Conservation (phyloP, 1,139 yeast genomes). For the Pichia sp. region DNA sequence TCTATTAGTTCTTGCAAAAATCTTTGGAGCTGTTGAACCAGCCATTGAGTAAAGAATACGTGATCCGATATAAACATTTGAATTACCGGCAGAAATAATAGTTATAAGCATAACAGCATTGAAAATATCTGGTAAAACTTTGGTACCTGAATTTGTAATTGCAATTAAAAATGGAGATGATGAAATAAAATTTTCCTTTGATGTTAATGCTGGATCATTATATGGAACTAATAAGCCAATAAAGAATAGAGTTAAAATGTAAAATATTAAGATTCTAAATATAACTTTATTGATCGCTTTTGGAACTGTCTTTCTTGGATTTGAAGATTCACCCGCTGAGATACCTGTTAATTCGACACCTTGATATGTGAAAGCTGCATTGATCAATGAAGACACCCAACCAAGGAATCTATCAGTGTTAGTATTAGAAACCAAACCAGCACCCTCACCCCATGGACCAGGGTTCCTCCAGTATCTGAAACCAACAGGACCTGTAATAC, state of each 20-base stretch:
- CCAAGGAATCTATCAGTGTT: slow-evolving; percentile 56
- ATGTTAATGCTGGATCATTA: slow-evolving; percentile 44
- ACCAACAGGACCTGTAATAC: slow-evolving; percentile 52
- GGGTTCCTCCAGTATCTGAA: slow-evolving; percentile 92
- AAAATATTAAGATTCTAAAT: slow-evolving; percentile 73
- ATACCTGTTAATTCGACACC: slow-evolving; percentile 83
- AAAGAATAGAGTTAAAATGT: slow-evolving; percentile 72
- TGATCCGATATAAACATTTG: slow-evolving; percentile 75
- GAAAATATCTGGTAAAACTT: slow-evolving; percentile 61
- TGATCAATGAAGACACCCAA: slow-evolving; percentile 49
- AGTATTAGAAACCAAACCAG: slow-evolving; percentile 35
- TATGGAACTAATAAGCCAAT: slow-evolving; percentile 80
- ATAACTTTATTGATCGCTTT: slow-evolving; percentile 79
- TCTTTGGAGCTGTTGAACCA: slow-evolving; percentile 54
- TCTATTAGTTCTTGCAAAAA: slow-evolving; percentile 46
- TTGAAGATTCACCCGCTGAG: slow-evolving; percentile 81
- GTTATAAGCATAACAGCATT: slow-evolving; percentile 69
- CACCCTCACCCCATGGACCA: slow-evolving; percentile 72
- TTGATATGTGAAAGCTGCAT: slow-evolving; percentile 73
- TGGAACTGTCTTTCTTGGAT: slow-evolving; percentile 80
- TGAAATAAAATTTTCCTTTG: slow-evolving; percentile 31
- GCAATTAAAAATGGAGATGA: slow-evolving; percentile 52
- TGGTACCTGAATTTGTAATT: slow-evolving; percentile 64
- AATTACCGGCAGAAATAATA: slow-evolving; percentile 73
- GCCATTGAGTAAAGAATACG: slow-evolving; percentile 66